These are phyloP conservation scores for Phytophthora podocarpi DNA, from an alignment of 352 stramenopile genomes.

Conservation along the genomic window DNA sequence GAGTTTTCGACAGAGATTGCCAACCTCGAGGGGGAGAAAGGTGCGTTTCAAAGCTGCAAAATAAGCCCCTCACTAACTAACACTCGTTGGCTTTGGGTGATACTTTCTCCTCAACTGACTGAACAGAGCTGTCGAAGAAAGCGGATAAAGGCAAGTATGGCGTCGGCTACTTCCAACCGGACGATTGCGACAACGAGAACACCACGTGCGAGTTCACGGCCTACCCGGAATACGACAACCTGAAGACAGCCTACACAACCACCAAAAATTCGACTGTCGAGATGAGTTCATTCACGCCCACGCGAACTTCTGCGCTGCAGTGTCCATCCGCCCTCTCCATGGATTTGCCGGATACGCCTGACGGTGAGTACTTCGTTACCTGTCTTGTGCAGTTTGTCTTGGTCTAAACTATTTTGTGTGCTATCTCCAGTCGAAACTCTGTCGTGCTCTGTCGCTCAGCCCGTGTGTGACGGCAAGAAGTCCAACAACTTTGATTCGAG, in stretches of 20 bases:
- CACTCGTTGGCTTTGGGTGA: no score
- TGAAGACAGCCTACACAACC: conserved; percentile 50
- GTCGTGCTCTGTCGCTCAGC: conserved; percentile 46
- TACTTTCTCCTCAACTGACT: no score
- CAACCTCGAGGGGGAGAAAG: conserved; percentile 32
- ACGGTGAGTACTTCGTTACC: conserved; percentile 26
- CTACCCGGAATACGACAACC: conserved; percentile 65
- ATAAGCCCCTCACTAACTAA: no score
- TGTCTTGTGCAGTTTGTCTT: no score
- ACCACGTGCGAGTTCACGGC: conserved; percentile 54
- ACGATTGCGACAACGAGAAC: conserved; percentile 60
- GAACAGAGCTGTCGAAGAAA: conserved; percentile 46
- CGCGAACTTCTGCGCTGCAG: conserved; percentile 33
- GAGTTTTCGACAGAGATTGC: conserved; percentile 69
- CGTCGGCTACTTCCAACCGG: conserved; percentile 68
- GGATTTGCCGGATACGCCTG: conserved; percentile 41
- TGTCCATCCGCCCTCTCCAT: conserved; percentile 49
- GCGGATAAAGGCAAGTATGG: conserved; percentile 62
- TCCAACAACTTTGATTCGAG: conserved; percentile 43
- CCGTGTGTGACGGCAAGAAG: conserved; percentile 46
- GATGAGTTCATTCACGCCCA: conserved; percentile 41
- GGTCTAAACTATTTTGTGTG: no score
- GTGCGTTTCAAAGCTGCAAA: no score
- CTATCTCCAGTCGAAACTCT: conserved; percentile 41
- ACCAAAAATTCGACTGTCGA: conserved; percentile 57